A percentile compares a stretch with the other conserved stretches of the same genome.
phyloP scores from a whole-genome alignment of 2,329 filamentous ascomycete genomes.

The Rhinocladiella mackenziei region DNA sequence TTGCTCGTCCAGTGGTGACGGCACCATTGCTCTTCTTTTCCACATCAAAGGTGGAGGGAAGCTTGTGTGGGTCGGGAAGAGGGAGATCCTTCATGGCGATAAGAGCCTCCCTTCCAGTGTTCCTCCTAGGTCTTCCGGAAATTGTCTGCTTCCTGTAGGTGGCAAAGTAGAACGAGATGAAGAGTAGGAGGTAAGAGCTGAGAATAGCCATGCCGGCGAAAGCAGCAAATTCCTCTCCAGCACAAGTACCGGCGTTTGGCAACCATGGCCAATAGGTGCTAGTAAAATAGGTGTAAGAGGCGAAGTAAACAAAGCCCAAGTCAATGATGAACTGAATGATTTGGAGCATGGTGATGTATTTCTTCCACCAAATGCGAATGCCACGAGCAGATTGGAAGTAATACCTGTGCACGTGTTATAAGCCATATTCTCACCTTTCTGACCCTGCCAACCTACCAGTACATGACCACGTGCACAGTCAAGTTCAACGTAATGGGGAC shows the following conservation, averaged over 20 bases:
- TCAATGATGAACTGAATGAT: conserved; percentile 97
- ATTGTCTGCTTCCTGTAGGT: conserved; percentile 74
- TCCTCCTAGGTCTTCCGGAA: conserved; percentile 42
- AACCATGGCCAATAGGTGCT: conserved; percentile 82
- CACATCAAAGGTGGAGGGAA: conserved; percentile 9
- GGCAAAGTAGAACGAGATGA: conserved; percentile 98
- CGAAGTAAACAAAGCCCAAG: conserved; percentile 97
- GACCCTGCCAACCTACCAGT: too few relatives aligned
- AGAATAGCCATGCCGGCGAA: conserved; percentile 88
- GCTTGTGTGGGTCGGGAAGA: conserved; percentile 42
- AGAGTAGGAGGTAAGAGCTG: conserved; percentile 91
- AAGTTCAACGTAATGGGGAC: conserved; percentile 90
- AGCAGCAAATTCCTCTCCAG: conserved; percentile 94
- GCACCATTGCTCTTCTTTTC: conserved; percentile 34
- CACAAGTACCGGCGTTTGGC: conserved; percentile 80
- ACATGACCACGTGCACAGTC: conserved; percentile 95
- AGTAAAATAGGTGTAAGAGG: conserved; percentile 97
- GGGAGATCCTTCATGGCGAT: conserved; percentile 78
- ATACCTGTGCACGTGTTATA: conserved; percentile 93
- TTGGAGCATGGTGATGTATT: conserved; percentile 97
- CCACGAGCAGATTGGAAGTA: conserved; percentile 98
- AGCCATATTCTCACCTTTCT: neutral
- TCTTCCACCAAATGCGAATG: conserved; percentile 98
- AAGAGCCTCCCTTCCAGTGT: conserved; percentile 75
- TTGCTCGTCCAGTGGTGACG: conserved; percentile 37